Base-by-base conservation (phyloP, 208 protist genomes). In the Acanthamoeba sp. region DNA sequence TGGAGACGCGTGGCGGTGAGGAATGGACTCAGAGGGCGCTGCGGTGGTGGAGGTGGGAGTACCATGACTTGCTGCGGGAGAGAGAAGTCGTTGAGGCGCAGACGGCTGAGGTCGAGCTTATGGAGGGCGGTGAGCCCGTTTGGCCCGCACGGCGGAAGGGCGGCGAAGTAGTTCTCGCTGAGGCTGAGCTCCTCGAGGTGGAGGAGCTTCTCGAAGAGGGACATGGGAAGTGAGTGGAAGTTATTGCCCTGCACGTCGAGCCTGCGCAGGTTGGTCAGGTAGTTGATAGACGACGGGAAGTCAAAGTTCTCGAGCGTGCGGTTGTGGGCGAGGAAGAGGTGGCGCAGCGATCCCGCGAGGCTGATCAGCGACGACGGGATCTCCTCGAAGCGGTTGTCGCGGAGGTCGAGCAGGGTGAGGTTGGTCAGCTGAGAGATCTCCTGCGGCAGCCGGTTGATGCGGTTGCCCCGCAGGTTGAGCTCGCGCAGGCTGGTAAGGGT, bases 131-230 rank as follows among this genome's bases (percentile, higher is more conserved):
- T 80, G 12, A 80, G 71, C 20, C 71, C 36, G n/a, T 80, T 6
- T 18, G 38, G 71, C 12, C 22, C 71, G 22, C 38, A 80, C 71
- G 71, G 71, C 20, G 71, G 71, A 0, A 80, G 40, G 32, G 38
- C 22, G n/a, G 32, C 34, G 24, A 50, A 80, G 38, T 32, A 80
- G 71, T 80, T 80, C 1, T 80, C 71, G 40, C 71, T 80, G 71
- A 80, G 71, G 71, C 40, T 80, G 71, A 80, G 71, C 32, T 80
- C 71, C 40, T 80, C 71, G 38, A 80, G 71, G 40, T 80, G 71
- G 36, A 80, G 36, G 24, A 80, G 71, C 38, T 80, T 80, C 38
- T 48, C 40, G 38, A 80, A 80, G 36, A 80, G 71, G 71, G 71
- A 80, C 40, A 50, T 29, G 40, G 71, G 71, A 12, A 80, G 71